Base-by-base conservation (phyloP, 345 rosid genomes). In the Kernera saxatilis region DNA sequence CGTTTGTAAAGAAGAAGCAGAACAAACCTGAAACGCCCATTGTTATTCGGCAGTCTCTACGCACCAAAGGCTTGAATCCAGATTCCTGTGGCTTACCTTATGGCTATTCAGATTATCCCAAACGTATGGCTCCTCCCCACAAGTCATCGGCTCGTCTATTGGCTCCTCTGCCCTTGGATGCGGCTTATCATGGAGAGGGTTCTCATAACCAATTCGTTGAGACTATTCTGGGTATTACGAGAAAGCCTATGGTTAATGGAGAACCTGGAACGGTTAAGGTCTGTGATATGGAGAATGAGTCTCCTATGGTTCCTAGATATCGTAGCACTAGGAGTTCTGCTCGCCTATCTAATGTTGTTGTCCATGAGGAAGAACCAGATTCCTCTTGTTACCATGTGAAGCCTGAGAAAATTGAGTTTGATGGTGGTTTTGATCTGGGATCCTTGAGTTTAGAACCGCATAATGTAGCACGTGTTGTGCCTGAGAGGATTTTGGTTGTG, bases 51-150 rank as follows among this genome's bases (percentile, higher is more conserved):
- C 79, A 82, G 7, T 91, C 97, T 1, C 78, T 89, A 51, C 87
- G 96, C 14, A 64, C 84, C 3, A 83, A 86, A 67, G 99, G 95
- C 18, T 69, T 85, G 76, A 78, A 82, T 22, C 96, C 96, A 3
- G 92, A 84, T 73, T 80, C 76, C 7, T 35, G 60, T 22, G 92
- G 83, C 58, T 78, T 82, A n/a, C 59, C 57, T 5, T 74, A 52
- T 35, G 79, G 70, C 18, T 62, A 46, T 13, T 40, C 25, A 22
- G 87, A 77, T 19, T 8, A 13, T 7, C 18, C 41, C 1, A 70
- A 73, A 65, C 51, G 40, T 29, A 25, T 40, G 22, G 43, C 40
- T 32, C 27, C 25, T 10, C 8, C 35, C 23, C 55, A 32, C 43
- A 55, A 55, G 11, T 12, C n/a, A 14, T 54, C 76, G 15, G 62